Evolutionary conservation across 345 rosid species (phyloP).

Genomic region (Theobroma cacao): DNA sequence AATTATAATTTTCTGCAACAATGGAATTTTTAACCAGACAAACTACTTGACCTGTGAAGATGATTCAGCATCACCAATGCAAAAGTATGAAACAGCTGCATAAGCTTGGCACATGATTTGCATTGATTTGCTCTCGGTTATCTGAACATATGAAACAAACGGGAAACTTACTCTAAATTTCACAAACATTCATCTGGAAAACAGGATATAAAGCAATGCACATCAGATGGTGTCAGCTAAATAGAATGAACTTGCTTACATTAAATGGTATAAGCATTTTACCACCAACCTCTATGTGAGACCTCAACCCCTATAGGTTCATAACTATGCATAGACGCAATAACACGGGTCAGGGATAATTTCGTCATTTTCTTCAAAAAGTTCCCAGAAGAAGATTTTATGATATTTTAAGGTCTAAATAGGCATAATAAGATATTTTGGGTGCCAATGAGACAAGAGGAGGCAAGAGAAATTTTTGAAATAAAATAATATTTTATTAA

Average conservation of each 20-base stretch:
- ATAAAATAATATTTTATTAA: too few relatives aligned
- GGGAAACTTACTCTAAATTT: constrained; percentile 6
- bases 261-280: neutral
- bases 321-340: too few relatives aligned
- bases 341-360: too few relatives aligned
- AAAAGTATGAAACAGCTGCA: constrained; percentile 90
- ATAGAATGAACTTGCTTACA: neutral
- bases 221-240: neutral
- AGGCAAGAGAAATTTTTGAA: too few relatives aligned
- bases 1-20: neutral
- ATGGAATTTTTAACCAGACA: neutral
- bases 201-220: neutral
- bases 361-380: too few relatives aligned
- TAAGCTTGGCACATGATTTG: constrained; percentile 91
- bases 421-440: too few relatives aligned
- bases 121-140: constrained; percentile 85
- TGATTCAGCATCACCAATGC: constrained; percentile 93
- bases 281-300: neutral
- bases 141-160: constrained; percentile 39
- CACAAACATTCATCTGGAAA: neutral
- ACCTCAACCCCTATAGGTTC: too few relatives aligned
- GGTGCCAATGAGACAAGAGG: too few relatives aligned
- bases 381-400: too few relatives aligned
- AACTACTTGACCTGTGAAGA: constrained; percentile 65
- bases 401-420: too few relatives aligned